phyloP scores from a whole-genome alignment of 176 grass and related monocot genomes.

The barley (Hordeum vulgare) region DNA sequence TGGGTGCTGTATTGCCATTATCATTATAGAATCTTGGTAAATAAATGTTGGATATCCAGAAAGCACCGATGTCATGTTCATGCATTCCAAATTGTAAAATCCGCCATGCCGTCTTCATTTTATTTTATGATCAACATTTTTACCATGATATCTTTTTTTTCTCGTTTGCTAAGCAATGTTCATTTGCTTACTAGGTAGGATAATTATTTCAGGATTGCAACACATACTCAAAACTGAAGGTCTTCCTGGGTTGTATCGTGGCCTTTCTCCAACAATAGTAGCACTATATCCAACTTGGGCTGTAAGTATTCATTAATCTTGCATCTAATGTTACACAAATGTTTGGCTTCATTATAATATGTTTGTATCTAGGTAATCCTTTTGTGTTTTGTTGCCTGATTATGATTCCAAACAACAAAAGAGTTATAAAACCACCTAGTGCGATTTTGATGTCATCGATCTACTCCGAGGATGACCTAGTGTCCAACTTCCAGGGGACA shows the following conservation, averaged over 20 bases:
- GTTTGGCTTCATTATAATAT: background rate
- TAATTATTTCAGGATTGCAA: constrained; percentile 70
- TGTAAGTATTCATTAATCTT: constrained; percentile 48
- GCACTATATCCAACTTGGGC: constrained; percentile 85
- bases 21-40: background rate
- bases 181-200: constrained; percentile 48
- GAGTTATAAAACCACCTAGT: background rate
- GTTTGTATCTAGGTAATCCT: background rate
- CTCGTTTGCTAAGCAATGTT: constrained; percentile 11
- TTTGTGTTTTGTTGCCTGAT: background rate
- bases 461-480: too few species aligned
- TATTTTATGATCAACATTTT: background rate
- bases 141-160: background rate
- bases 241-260: constrained; percentile 71
- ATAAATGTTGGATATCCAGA: constrained; percentile 14
- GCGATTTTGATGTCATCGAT: too few species aligned
- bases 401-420: background rate
- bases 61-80: background rate
- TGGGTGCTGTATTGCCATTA: background rate
- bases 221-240: constrained; percentile 84
- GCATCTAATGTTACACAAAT: background rate
- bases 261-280: constrained; percentile 79
- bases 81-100: background rate
- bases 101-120: background rate
- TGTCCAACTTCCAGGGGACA: too few species aligned